Conservation (phyloP, 2,329 filamentous ascomycete genomes). For the Chalara sp. region DNA sequence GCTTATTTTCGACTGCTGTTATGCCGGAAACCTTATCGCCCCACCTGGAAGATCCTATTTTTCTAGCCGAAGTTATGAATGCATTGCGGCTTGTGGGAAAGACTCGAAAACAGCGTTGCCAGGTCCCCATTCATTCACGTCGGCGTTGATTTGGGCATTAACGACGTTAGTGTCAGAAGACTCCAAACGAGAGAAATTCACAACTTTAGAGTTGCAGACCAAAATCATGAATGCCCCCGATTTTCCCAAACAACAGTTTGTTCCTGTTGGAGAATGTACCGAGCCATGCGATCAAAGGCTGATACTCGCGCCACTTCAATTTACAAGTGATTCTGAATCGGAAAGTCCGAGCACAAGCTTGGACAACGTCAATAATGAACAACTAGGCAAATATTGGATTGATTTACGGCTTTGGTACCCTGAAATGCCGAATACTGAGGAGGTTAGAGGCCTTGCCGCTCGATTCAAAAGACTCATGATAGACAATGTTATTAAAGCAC, state of each 20-base stretch:
- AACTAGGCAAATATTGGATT: too few relatives aligned
- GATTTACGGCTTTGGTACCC: too few relatives aligned
- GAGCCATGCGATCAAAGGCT: slow-evolving; percentile 2
- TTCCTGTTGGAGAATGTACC: slow-evolving; percentile 1
- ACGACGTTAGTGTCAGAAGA: background rate
- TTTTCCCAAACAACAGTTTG: slow-evolving; percentile 1
- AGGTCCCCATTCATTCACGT: slow-evolving; percentile 5
- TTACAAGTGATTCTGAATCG: too few relatives aligned
- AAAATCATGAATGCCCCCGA: slow-evolving; percentile 2
- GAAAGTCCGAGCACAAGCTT: too few relatives aligned
- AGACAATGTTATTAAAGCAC: too few relatives aligned
- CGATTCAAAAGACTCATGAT: too few relatives aligned
- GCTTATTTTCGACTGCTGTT: slow-evolving; percentile 9
- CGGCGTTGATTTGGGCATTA: slow-evolving; percentile 6
- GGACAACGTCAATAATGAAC: too few relatives aligned
- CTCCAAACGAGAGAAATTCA: background rate
- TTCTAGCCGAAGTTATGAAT: slow-evolving; percentile 1
- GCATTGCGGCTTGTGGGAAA: slow-evolving; percentile 2
- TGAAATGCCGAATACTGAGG: too few relatives aligned
- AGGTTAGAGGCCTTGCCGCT: too few relatives aligned
- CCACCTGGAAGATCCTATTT: background rate
- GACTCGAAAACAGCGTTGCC: background rate
- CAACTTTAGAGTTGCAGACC: slow-evolving; percentile 2
- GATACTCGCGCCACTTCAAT: slow-evolving; percentile 3
- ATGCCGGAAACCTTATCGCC: slow-evolving; percentile 1